Base-by-base conservation (phyloP, 768 basidiomycete species). In the Aureoboletus auriporus region DNA sequence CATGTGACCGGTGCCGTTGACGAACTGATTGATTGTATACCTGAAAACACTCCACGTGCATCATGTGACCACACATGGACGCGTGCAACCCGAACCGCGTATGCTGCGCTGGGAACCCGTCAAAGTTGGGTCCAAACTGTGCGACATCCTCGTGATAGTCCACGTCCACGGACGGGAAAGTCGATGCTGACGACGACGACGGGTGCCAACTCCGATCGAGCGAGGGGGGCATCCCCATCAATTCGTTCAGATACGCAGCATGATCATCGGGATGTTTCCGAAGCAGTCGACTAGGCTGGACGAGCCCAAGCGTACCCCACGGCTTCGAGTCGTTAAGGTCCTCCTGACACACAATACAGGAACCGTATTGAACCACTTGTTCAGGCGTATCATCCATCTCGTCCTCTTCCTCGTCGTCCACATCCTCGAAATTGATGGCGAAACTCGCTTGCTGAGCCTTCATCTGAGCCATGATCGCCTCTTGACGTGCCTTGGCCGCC, bases 331-430 rank as follows among this genome's bases (percentile, higher is more conserved):
- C 62, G 55, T 82, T 87, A 44, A 97, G 79, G 51, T 93, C 90
- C 62, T 98, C 96, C 63, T 98, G 96, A 57, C 96, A 99, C 9
- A 98, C 93, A 53, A 99, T 98, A 63, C 96, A 99, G n/a, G 86
- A 87, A 3, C 95, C 95, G 51, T 83, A 86, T 11, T 85, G 84
- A 3, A 77, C 63, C 17, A 75, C 61, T 40, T 75, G 71, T 14
- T 76, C 76, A 1, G 67, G 70, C 8, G 75, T 69, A 33, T 71
- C 72, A 5, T 69, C 71, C 58, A 69, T 62, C 30, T 73, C 72
- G 59, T 77, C 79, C 6, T 79, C 77, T 2, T 79, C 77, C 2
- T 80, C 79, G 6, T 89, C 89, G 6, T 84, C 85, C 6, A 81
- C 84, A 43, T 89, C 86, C 41, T 83, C 83, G 49, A 89, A 84